Evolutionary conservation across 2,329 filamentous ascomycete genomes (phyloP), one percentile per base, ranked within the genome.

Genomic region (Lasiodiplodia sp.): DNA sequence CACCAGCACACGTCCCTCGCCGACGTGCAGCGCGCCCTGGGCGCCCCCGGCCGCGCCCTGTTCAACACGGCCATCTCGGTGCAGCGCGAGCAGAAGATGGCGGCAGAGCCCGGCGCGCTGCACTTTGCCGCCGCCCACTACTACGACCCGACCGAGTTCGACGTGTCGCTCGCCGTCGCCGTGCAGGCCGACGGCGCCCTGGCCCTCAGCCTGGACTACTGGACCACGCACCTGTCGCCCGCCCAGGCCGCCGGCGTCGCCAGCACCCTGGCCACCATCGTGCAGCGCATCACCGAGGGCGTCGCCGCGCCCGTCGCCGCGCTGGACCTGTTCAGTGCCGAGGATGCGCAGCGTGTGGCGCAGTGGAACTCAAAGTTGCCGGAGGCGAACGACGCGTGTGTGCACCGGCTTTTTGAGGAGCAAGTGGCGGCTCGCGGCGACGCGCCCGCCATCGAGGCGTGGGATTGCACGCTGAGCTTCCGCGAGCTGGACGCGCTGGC

Each of bases 381-480:
- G 8, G 14, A 18, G 18, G 18, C 47, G 8, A 1, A 10, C 2
- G 47, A 79, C 23, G 76, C 73, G 57, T 84, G 82, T 70, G 83
- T 85, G 77, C 85, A 86, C 70, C 81, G 14, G 1, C 73, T 85
- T 67, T 80, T 86, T 66, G 76, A 78, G 12, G 76, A 79, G 4
- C 83, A 28, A 6, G 28, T 1, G 28, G 28, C 28, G 28, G 28
- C 28, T 4, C 28, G 28, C 5, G 28, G 84, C 2, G 72, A 78
- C 21, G 76, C 78, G 21, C 70, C 79, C 4, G 84, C 84, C 23
- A 78, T 86, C 16, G 74, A 83, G 67, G 84, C 84, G 0, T 86
- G 83, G 83, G 84, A 86, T 68, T 84, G 85, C 38, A 74, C 74
- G 67, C 79, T 85, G 64, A 84, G 82, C 2, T 87, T 86, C 69